Conservation (phyloP, 768 basidiomycete genomes). For the Naganishia vaughanmartiniae region DNA sequence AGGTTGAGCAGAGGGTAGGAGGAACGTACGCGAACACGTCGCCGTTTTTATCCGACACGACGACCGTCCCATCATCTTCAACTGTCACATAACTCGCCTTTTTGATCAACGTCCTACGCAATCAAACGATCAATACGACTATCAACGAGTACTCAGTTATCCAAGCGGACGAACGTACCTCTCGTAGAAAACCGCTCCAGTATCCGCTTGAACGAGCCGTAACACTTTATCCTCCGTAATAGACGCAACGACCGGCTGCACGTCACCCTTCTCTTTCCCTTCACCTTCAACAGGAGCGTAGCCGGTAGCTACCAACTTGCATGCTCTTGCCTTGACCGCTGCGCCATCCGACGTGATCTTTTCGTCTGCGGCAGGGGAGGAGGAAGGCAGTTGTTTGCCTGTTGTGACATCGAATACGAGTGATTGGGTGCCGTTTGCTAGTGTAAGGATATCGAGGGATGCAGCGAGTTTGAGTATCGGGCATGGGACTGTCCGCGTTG, state of each 20-base stretch:
- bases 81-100: constrained; percentile 70
- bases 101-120: constrained; percentile 72
- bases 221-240: constrained; percentile 29
- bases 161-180: too few species aligned
- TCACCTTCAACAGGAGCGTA: constrained; percentile 17
- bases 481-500: constrained; percentile 3
- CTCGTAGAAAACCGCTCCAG: constrained; percentile 29
- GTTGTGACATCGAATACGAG: constrained; percentile 7
- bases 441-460: constrained; percentile 24
- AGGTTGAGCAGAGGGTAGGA: neutral
- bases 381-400: constrained; percentile 2
- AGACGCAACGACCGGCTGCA: constrained; percentile 28
- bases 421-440: constrained; percentile 14
- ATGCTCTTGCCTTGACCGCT: constrained; percentile 17
- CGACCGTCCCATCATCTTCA: constrained; percentile 64
- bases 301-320: constrained; percentile 17
- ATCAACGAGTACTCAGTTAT: neutral
- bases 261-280: constrained; percentile 9
- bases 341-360: neutral
- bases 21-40: constrained; percentile 74
- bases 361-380: neutral
- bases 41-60: constrained; percentile 91
- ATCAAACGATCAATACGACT: neutral
- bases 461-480: constrained; percentile 24
- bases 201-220: constrained; percentile 26